phyloP scores from a whole-genome alignment of 2,329 filamentous ascomycete species.

The Dactylellina sp. region DNA sequence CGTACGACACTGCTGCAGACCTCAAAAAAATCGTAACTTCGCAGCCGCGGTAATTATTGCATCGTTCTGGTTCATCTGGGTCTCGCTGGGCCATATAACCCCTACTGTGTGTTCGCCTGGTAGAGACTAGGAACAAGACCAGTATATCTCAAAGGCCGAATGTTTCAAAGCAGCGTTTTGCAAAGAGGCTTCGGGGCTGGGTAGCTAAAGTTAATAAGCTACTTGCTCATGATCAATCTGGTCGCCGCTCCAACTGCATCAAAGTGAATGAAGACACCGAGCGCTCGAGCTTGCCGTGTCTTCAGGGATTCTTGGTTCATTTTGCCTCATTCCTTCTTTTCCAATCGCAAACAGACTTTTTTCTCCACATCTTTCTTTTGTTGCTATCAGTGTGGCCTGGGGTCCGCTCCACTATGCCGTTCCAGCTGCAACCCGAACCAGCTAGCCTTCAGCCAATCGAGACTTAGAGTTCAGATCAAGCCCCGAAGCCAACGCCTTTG shows the following conservation, averaged over 20 bases:
- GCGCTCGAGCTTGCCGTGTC: slow-evolving; percentile 40
- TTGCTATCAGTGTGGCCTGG: too few species aligned
- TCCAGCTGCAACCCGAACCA: neutral
- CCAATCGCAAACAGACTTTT: slow-evolving; percentile 27
- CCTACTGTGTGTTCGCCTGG: too few species aligned
- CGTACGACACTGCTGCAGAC: too few species aligned
- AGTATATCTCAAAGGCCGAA: too few species aligned
- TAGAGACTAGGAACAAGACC: too few species aligned
- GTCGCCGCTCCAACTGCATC: neutral
- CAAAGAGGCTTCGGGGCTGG: too few species aligned
- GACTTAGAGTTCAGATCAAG: slow-evolving; percentile 21
- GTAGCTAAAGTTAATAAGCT: too few species aligned
- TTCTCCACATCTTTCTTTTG: neutral
- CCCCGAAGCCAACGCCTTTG: slow-evolving; percentile 16
- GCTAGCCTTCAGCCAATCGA: slow-evolving; percentile 29
- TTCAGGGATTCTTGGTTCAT: slow-evolving; percentile 14
- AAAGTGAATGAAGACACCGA: slow-evolving; percentile 1
- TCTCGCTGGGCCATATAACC: too few species aligned
- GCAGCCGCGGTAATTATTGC: neutral
- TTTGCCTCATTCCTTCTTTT: slow-evolving; percentile 13
- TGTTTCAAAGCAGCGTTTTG: too few species aligned
- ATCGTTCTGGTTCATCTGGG: too few species aligned
- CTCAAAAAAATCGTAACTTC: neutral
- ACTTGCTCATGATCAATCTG: too few species aligned
- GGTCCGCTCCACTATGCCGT: too few species aligned